Conservation (phyloP, 2,329 filamentous ascomycete genomes). For the Fusarium sp. region DNA sequence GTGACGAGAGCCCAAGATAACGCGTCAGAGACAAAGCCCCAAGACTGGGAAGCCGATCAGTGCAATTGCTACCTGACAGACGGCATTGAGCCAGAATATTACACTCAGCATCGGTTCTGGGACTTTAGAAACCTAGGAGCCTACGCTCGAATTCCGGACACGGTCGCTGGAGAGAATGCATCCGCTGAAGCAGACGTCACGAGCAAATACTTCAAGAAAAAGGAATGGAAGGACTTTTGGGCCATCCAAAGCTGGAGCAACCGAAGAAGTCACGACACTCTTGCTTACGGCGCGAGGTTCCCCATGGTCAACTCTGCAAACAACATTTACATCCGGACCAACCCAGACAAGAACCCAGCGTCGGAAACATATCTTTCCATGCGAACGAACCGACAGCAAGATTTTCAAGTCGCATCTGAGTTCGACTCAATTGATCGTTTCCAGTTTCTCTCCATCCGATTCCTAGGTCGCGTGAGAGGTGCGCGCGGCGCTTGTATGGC, state of each 20-base stretch:
- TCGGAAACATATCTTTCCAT: neutral
- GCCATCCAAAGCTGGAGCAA: neutral
- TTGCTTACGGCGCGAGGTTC: neutral
- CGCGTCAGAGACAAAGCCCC: neutral
- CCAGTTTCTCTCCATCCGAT: neutral
- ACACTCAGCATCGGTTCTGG: neutral
- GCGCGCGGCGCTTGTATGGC: neutral
- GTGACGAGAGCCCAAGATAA: neutral
- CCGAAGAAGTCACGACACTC: neutral
- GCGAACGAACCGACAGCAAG: neutral
- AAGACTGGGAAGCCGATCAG: neutral
- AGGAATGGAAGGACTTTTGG: neutral
- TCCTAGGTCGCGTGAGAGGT: neutral
- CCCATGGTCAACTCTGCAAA: neutral
- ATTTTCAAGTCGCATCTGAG: neutral
- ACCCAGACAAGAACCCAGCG: neutral
- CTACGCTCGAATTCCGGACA: neutral
- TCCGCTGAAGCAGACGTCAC: neutral
- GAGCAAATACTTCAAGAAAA: neutral
- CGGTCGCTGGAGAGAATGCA: neutral
- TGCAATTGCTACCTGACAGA: neutral
- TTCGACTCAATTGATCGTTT: neutral
- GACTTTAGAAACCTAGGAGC: neutral
- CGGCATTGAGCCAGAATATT: neutral
- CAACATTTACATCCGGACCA: neutral